Evolutionary conservation across 78 protist species (phyloP).

Genomic region (Bigelowiella natans): DNA sequence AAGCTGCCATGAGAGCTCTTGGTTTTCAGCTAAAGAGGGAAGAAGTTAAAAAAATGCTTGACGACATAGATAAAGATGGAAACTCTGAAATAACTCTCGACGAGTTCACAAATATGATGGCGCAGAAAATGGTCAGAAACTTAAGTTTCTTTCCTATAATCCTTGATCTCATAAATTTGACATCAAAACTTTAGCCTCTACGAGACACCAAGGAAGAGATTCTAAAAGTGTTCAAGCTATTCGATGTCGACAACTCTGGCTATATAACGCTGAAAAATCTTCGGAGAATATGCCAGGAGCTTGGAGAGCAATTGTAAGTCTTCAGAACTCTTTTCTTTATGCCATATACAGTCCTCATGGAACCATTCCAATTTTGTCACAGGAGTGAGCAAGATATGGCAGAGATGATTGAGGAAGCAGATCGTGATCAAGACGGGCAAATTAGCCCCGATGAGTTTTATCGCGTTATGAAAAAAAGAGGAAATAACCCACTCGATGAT

Average conservation of each 20-base stretch:
- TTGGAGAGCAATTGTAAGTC: slow-evolving; percentile 60
- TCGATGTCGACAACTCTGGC: slow-evolving; percentile 73
- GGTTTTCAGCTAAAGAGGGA: slow-evolving; percentile 86
- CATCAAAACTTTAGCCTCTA: too few relatives aligned
- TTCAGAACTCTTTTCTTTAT: too few relatives aligned
- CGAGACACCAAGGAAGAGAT: slow-evolving; percentile 68
- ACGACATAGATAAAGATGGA: slow-evolving; percentile 68
- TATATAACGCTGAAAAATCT: slow-evolving; percentile 71
- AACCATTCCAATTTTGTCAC: too few relatives aligned
- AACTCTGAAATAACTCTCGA: slow-evolving; percentile 62
- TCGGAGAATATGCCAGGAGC: slow-evolving; percentile 75
- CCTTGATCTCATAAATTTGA: too few relatives aligned
- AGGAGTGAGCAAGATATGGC: slow-evolving; percentile 74
- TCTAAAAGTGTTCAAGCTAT: slow-evolving; percentile 74
- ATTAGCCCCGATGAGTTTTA: slow-evolving; percentile 70
- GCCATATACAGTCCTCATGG: too few relatives aligned
- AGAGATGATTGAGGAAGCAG: slow-evolving; percentile 88
- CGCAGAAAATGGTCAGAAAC: slow-evolving; percentile 42
- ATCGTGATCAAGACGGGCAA: slow-evolving; percentile 74
- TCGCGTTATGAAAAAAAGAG: slow-evolving; percentile 72
- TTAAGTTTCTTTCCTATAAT: too few relatives aligned
- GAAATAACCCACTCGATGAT: slow-evolving; percentile 24
- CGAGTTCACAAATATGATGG: slow-evolving; percentile 78
- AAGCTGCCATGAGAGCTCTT: slow-evolving; percentile 88
- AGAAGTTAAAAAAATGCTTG: slow-evolving; percentile 61